phyloP scores from a whole-genome alignment of 129 eudicot genomes.

The Silybum marianum region DNA sequence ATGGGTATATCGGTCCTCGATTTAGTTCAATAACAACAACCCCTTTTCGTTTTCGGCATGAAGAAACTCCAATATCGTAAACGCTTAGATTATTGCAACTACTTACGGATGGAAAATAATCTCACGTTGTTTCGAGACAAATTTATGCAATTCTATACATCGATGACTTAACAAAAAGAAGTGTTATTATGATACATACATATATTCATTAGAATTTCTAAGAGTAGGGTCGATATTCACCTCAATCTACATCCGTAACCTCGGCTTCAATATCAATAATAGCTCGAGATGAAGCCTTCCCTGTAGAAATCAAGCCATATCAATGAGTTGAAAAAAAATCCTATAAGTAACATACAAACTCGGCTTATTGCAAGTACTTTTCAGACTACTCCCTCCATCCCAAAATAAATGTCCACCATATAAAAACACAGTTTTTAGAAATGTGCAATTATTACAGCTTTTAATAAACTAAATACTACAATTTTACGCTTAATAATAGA shows the following conservation, averaged over 20 bases:
- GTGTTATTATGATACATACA: conserved; percentile 5
- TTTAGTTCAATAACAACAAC: too few relatives aligned
- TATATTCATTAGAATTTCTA: not conserved
- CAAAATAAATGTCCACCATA: not conserved
- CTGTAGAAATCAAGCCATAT: conserved; percentile 36
- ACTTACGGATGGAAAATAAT: not conserved
- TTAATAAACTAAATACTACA: too few relatives aligned
- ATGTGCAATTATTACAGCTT: not conserved
- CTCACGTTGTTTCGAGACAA: conserved; percentile 21
- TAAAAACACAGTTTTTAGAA: not conserved
- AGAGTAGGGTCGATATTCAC: not conserved
- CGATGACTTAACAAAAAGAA: not conserved
- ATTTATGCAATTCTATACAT: conserved; percentile 29
- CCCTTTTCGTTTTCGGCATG: not conserved
- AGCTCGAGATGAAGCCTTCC: conserved; percentile 54
- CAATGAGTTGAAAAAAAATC: not conserved
- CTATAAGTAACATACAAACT: not conserved
- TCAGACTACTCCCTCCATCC: too few relatives aligned
- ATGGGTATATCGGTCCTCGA: too few relatives aligned
- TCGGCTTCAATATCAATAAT: conserved; percentile 90
- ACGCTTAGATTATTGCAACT: conserved; percentile 2
- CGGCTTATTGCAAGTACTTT: not conserved
- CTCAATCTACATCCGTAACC: conserved; percentile 73
- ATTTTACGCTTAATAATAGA: too few relatives aligned
- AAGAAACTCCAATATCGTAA: not conserved